A percentile compares a stretch with the other conserved stretches of the same genome.
phyloP scores from a whole-genome alignment of 2,329 filamentous ascomycete species.

The Scorias spongiosa region DNA sequence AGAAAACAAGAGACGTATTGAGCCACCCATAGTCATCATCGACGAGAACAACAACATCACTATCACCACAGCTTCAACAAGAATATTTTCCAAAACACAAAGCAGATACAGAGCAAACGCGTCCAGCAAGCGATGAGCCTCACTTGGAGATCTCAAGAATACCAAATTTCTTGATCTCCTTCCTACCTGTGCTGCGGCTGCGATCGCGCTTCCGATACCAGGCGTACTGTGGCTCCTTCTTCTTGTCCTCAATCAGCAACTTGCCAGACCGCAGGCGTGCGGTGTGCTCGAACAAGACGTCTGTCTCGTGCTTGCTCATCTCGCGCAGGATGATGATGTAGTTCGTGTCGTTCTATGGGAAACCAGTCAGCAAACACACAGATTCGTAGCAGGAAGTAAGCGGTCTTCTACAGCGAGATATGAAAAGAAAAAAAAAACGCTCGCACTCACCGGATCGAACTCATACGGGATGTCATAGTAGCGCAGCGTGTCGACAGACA shows the following conservation, averaged over 20 bases:
- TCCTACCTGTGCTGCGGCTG: constrained; percentile 10
- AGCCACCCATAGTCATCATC: too few species aligned
- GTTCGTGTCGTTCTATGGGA: constrained; percentile 24
- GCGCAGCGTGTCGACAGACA: constrained; percentile 30
- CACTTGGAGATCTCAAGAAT: constrained; percentile 9
- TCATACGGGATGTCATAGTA: constrained; percentile 36
- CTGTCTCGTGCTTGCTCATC: constrained; percentile 32
- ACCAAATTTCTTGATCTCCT: constrained; percentile 9
- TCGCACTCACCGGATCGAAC: constrained; percentile 28
- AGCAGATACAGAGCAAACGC: too few species aligned
- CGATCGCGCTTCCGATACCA: constrained; percentile 25
- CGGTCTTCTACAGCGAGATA: neutral
- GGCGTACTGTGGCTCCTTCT: constrained; percentile 28
- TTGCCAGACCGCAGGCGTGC: constrained; percentile 26
- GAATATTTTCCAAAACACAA: too few species aligned
- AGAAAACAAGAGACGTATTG: too few species aligned
- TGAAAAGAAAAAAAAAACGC: neutral
- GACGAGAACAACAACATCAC: too few species aligned
- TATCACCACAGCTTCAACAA: too few species aligned
- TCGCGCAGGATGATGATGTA: constrained; percentile 36
- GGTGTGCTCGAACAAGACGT: constrained; percentile 36
- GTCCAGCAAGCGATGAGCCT: neutral
- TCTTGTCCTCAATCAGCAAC: constrained; percentile 28
- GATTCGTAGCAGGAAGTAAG: neutral
- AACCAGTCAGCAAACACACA: neutral